A percentile compares a stretch with the other conserved stretches of the same genome.
Conservation (phyloP, 208 protist species). For the Borovskyia barvae region DNA sequence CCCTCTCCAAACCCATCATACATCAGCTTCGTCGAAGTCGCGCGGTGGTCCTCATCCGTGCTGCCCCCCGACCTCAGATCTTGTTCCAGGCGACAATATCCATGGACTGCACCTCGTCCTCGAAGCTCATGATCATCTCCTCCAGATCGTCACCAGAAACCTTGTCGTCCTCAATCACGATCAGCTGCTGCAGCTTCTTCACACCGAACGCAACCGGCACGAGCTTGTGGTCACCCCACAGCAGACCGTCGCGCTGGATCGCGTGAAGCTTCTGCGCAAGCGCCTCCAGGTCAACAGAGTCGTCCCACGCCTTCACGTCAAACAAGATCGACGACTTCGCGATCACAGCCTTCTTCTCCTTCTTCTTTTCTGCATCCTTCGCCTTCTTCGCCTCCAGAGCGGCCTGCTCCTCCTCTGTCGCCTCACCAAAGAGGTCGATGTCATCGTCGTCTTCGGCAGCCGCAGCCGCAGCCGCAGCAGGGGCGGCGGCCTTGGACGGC, state of each 20-base stretch:
- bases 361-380: slow-evolving; percentile 80
- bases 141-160: slow-evolving; percentile 93
- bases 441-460: slow-evolving; percentile 76
- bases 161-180: slow-evolving; percentile 95
- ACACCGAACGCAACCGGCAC: slow-evolving; percentile 94
- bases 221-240: slow-evolving; percentile 91
- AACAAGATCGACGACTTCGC: slow-evolving; percentile 92
- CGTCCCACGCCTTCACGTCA: slow-evolving; percentile 94
- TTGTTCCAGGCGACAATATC: slow-evolving; percentile 97
- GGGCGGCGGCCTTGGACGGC: slow-evolving; percentile 26
- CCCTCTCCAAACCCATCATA: too few relatives aligned
- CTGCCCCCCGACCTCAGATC: too few relatives aligned
- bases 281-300: slow-evolving; percentile 85
- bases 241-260: slow-evolving; percentile 86
- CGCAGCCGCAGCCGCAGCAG: slow-evolving; percentile 33
- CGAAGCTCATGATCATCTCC: slow-evolving; percentile 91
- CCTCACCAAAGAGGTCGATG: slow-evolving; percentile 89
- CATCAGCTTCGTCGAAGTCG: too few relatives aligned
- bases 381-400: slow-evolving; percentile 90
- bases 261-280: slow-evolving; percentile 85
- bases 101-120: slow-evolving; percentile 95
- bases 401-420: slow-evolving; percentile 81
- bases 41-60: too few relatives aligned
- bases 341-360: slow-evolving; percentile 75
- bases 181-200: slow-evolving; percentile 95